A percentile compares a stretch with the other conserved stretches of the same genome.
These are phyloP conservation scores for Sclerotinia nivalis DNA, from an alignment of 2,329 filamentous ascomycete species.

Conservation along the genomic window DNA sequence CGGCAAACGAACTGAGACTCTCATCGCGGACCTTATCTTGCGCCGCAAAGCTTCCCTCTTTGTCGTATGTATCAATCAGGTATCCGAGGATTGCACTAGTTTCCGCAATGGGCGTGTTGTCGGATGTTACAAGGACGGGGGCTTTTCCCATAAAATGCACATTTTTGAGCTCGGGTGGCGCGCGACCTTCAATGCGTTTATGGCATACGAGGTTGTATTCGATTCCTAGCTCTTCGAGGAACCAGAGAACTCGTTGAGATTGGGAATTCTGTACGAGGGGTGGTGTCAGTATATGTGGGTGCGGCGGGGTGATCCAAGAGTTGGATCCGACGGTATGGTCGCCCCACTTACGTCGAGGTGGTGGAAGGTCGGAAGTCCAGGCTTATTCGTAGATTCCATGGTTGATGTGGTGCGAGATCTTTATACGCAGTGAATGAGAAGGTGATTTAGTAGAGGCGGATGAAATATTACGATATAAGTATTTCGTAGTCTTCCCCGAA, in stretches of 20 bases:
- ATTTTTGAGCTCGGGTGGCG: slow-evolving; percentile 67
- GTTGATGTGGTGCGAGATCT: not conserved
- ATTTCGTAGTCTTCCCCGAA: not conserved
- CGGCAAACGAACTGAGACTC: slow-evolving; percentile 30
- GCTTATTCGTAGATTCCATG: not conserved
- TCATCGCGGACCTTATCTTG: slow-evolving; percentile 41
- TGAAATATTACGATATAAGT: not conserved
- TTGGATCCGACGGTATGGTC: not conserved
- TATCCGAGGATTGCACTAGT: slow-evolving; percentile 40
- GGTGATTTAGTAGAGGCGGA: not conserved
- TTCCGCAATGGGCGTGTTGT: slow-evolving; percentile 37
- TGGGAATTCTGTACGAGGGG: slow-evolving; percentile 56
- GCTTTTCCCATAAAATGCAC: slow-evolving; percentile 85
- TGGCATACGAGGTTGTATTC: slow-evolving; percentile 76
- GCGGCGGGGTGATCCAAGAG: not conserved
- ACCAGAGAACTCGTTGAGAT: slow-evolving; percentile 66
- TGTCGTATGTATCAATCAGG: slow-evolving; percentile 41
- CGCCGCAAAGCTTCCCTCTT: slow-evolving; percentile 35
- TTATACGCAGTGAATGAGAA: not conserved
- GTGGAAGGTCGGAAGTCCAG: slow-evolving; percentile 33
- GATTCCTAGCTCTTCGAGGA: slow-evolving; percentile 68
- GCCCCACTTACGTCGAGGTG: slow-evolving; percentile 34
- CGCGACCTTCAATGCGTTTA: slow-evolving; percentile 46
- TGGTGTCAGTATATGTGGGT: not conserved
- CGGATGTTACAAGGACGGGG: slow-evolving; percentile 59